A percentile compares a stretch with the other conserved stretches of the same genome.
These are phyloP conservation scores for Lecanosticta acicola DNA, from an alignment of 2,329 filamentous ascomycete species.

Conservation along the genomic window DNA sequence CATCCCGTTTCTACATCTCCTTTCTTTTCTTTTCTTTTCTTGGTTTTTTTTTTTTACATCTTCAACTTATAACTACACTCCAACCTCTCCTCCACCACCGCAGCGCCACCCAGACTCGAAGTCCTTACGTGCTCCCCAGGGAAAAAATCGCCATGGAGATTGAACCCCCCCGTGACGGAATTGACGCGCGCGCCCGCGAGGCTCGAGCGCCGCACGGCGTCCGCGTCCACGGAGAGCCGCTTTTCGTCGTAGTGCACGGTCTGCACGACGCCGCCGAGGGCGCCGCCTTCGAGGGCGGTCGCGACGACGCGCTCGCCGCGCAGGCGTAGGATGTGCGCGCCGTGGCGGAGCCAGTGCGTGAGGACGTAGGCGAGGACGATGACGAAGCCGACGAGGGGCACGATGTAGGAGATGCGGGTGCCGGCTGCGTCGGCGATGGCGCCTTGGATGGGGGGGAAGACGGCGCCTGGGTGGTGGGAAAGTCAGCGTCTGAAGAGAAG, in stretches of 20 bases:
- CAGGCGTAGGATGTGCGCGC: constrained; percentile 30
- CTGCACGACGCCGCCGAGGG: constrained; percentile 30
- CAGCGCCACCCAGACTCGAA: too few species aligned
- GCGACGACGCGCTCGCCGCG: constrained; percentile 31
- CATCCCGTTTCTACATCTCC: too few species aligned
- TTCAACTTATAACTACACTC: too few species aligned
- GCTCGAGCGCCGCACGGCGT: constrained; percentile 24
- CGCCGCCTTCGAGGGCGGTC: constrained; percentile 28
- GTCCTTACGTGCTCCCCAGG: too few species aligned
- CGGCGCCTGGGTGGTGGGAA: background rate
- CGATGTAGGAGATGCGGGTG: constrained; percentile 42
- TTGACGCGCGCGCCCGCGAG: constrained; percentile 26
- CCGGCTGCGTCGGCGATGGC: constrained; percentile 37
- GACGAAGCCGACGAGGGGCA: constrained; percentile 41
- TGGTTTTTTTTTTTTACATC: too few species aligned
- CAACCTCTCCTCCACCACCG: too few species aligned
- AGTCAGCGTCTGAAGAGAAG: background rate
- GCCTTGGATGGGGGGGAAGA: constrained; percentile 17
- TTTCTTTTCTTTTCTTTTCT: too few species aligned
- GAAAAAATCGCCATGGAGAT: constrained; percentile 9
- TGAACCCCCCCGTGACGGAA: constrained; percentile 25
- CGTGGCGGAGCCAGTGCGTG: constrained; percentile 31
- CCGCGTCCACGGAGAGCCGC: constrained; percentile 25
- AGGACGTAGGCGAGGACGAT: constrained; percentile 35
- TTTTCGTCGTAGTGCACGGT: constrained; percentile 34